Percentiles rank a stretch among this genome's conserved stretches.
These are phyloP conservation scores for Scheffersomyces spartinae DNA, from an alignment of 805 yeast species.

Conservation along the genomic window DNA sequence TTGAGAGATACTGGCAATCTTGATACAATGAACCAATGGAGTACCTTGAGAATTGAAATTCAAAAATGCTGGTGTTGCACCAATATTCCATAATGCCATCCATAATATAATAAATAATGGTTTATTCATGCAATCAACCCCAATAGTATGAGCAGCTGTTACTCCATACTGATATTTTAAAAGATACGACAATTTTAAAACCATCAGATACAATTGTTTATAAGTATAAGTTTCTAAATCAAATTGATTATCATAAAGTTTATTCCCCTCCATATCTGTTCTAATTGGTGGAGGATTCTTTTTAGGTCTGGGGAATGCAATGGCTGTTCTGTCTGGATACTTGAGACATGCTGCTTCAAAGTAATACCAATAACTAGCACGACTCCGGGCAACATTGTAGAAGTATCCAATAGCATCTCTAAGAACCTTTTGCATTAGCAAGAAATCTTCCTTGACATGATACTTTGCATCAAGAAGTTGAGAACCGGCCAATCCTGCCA, in stretches of 20 bases:
- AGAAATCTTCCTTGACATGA: conserved; percentile 40
- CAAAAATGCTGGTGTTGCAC: conserved; percentile 80
- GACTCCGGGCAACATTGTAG: conserved; percentile 21
- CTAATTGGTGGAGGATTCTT: conserved; percentile 14
- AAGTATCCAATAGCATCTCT: conserved; percentile 30
- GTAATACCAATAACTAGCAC: conserved; percentile 57
- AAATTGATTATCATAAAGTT: conserved; percentile 43
- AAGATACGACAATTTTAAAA: conserved; percentile 55
- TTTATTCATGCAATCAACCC: conserved; percentile 68
- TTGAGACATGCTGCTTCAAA: conserved; percentile 46
- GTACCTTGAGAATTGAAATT: conserved; percentile 68
- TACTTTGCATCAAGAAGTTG: conserved; percentile 37
- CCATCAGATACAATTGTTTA: conserved; percentile 51
- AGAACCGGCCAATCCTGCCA: too few species aligned
- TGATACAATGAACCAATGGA: conserved; percentile 72
- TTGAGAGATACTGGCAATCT: conserved; percentile 49
- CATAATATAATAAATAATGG: conserved; percentile 72
- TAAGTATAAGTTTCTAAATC: conserved; percentile 56
- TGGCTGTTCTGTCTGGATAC: conserved; percentile 42
- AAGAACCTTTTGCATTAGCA: conserved; percentile 34
- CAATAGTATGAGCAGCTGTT: conserved; percentile 56
- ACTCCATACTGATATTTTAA: conserved; percentile 55
- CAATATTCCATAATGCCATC: conserved; percentile 85
- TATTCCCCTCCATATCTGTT: conserved; percentile 10
- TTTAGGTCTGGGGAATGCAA: conserved; percentile 48